Conservation (phyloP, 2,329 filamentous ascomycete genomes). For the Raffaelea ambrosiae region DNA sequence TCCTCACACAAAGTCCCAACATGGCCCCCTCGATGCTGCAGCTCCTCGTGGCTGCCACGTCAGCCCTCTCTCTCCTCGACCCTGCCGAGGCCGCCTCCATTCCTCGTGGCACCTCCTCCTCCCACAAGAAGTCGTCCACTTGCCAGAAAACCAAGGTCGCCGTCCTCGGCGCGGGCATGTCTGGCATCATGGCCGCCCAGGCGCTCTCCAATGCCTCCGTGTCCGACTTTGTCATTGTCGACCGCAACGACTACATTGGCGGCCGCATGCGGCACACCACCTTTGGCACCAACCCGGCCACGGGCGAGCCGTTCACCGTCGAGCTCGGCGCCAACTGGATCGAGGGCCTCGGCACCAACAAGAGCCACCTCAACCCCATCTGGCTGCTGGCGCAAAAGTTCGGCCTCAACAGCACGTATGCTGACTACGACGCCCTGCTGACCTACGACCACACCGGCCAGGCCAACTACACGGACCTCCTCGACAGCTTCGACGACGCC, state of each 20-base stretch:
- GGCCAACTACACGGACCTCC: conserved; percentile 3
- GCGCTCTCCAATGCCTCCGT: conserved; percentile 4
- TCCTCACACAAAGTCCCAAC: no score
- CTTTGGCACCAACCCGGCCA: conserved; percentile 24
- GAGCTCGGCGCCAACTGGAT: conserved; percentile 7
- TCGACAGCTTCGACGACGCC: conserved; percentile 1
- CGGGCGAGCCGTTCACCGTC: not conserved
- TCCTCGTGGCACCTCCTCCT: no score
- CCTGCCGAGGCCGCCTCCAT: no score
- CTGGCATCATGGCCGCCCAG: conserved; percentile 3
- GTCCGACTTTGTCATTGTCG: conserved; percentile 2
- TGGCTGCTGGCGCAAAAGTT: conserved; percentile 1
- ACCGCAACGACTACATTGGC: conserved; percentile 3
- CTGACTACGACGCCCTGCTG: conserved; percentile 2
- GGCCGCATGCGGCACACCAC: conserved; percentile 4
- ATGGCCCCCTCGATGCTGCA: no score
- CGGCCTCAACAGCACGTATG: conserved; percentile 2
- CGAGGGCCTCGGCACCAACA: not conserved
- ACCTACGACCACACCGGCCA: conserved; percentile 3
- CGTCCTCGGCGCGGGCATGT: conserved; percentile 1
- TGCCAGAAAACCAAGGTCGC: conserved; percentile 6
- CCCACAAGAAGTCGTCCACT: not conserved
- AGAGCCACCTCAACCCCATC: conserved; percentile 1
- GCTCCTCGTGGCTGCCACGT: no score
- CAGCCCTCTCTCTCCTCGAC: no score